Evolutionary conservation across 306 rosid genomes (phyloP), one percentile per base, ranked within the genome.

Genomic region (Vachellia pachyceras): DNA sequence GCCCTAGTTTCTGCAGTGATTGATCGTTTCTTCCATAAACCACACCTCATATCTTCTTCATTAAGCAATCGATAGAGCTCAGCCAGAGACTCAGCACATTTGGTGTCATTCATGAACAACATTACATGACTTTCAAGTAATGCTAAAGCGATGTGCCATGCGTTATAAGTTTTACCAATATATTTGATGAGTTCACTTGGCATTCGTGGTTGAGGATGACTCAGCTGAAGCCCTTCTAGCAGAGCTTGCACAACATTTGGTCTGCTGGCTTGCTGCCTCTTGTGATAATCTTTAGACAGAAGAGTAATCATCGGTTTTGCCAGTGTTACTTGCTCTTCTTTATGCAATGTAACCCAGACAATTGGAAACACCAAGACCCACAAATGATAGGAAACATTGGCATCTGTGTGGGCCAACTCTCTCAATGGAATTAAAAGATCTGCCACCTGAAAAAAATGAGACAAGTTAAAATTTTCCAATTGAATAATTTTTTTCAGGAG

Each of bases 191-290:
- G 97, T 86, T 96, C 99, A 40, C 99, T 96, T 58, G 99, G 99
- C 97, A 96, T 96, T 85, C 99, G 90, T 42, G 98, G 99, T 84
- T 96, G 99, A 76, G 99, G 99, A 84, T 92, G 98, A 87, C 99
- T 96, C 88, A 96, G 86, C 85, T 96, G 99, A 80, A 96, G 98
- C 82, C 99, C 99, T 90, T 96, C 99, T 67, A 96, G 78, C 73
- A 96, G 97, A 73, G 99, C 99, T 89, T 96, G 99, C 75, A 96
- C 99, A 68, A 96, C 99, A 86, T 96, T 96, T 73, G 99, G 99
- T 82, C 99, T 89, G 83, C 68, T 87, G 79, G 92, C 92, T 86
- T 90, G 94, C 93, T 96, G 99, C 89, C 87, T 96, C 89, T 90
- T 96, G 54, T 96, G 99, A 82, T 92, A 92, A 82, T 96, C 99